These are phyloP conservation scores for Tolypocladium inflatum DNA, from an alignment of 2,329 filamentous ascomycete genomes.

Conservation along the genomic window DNA sequence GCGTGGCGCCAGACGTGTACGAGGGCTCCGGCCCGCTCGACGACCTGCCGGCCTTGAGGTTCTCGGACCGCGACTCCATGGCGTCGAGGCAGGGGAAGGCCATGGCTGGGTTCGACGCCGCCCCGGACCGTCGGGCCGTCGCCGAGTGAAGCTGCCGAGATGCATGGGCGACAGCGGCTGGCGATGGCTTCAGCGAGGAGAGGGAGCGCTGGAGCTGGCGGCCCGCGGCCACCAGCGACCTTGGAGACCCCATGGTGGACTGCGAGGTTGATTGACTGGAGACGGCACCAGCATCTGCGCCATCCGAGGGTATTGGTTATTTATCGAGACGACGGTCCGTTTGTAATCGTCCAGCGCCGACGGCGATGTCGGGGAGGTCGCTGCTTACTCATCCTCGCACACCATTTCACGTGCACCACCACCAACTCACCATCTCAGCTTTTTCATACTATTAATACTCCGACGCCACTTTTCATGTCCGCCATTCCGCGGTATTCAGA, in stretches of 20 bases:
- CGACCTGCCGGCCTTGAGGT: slow-evolving; percentile 52
- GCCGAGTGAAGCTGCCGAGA: background rate
- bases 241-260: slow-evolving; percentile 6
- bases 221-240: slow-evolving; percentile 3
- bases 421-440: background rate
- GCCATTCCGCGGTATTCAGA: too few species aligned
- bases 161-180: background rate
- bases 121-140: slow-evolving; percentile 5
- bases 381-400: slow-evolving; percentile 11
- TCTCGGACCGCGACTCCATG: slow-evolving; percentile 67
- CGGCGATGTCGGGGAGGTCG: slow-evolving; percentile 1
- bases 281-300: background rate
- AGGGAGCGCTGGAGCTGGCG: slow-evolving; percentile 4
- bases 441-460: too few species aligned
- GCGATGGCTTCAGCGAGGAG: background rate
- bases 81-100: slow-evolving; percentile 86
- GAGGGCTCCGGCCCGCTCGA: slow-evolving; percentile 82
- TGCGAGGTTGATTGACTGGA: background rate
- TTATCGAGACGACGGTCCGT: background rate
- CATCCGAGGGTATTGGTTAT: background rate
- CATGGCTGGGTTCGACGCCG: slow-evolving; percentile 62
- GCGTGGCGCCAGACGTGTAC: slow-evolving; percentile 83
- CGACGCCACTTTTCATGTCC: background rate
- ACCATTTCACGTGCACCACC: slow-evolving; percentile 13
- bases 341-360: background rate